phyloP scores from a whole-genome alignment of 306 rosid species.

The Dalbergia cultrata region DNA sequence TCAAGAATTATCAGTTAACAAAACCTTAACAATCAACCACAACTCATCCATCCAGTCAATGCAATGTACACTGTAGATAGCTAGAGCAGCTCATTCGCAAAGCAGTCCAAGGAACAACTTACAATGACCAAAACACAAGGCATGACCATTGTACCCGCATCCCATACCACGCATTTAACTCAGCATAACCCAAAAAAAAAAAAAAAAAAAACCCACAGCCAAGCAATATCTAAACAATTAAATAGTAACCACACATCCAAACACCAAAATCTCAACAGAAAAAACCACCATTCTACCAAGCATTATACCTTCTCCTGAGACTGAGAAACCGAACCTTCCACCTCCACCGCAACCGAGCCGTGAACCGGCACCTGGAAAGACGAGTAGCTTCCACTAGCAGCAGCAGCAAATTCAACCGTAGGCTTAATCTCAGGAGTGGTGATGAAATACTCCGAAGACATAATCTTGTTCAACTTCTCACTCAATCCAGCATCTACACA shows the following conservation, averaged over 20 bases:
- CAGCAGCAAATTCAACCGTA: constrained; percentile 85
- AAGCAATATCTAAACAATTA: neutral
- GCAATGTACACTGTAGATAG: neutral
- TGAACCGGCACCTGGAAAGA: constrained; percentile 78
- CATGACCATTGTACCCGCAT: neutral
- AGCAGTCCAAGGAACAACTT: neutral
- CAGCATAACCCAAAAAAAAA: neutral
- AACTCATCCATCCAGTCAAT: constrained; percentile 24
- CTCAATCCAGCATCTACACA: constrained; percentile 78
- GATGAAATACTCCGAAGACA: constrained; percentile 87
- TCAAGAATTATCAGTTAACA: neutral
- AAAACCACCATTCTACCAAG: neutral
- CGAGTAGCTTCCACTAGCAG: constrained; percentile 77
- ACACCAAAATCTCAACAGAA: neutral
- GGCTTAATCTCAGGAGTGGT: constrained; percentile 94
- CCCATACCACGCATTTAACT: neutral
- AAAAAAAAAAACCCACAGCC: neutral
- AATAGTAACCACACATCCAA: constrained; percentile 7
- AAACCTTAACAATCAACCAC: neutral
- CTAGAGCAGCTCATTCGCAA: neutral
- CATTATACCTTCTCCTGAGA: constrained; percentile 71
- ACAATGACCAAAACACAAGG: neutral
- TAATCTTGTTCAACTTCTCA: constrained; percentile 83
- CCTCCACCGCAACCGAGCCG: constrained; percentile 54
- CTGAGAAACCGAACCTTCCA: constrained; percentile 64